Evolutionary conservation across 176 grass and related monocot genomes (phyloP).

Genomic region (Panicum miliaceum): DNA sequence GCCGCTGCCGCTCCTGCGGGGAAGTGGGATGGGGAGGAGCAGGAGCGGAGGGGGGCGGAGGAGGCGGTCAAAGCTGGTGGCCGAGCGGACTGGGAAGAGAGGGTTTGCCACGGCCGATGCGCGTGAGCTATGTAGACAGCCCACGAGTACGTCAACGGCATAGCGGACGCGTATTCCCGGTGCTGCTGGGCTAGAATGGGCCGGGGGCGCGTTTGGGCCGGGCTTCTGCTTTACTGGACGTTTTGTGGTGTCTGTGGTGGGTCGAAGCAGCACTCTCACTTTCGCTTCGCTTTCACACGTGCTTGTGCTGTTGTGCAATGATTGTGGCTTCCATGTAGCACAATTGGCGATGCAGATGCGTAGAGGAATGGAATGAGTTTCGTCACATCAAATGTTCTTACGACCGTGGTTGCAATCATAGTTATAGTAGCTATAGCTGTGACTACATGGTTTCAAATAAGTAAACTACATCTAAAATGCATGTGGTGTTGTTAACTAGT

Average conservation of each 20-base stretch:
- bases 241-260: background rate
- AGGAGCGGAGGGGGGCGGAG: constrained; percentile 24
- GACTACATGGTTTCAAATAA: too few relatives aligned
- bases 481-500: too few relatives aligned
- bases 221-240: background rate
- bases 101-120: constrained; percentile 35
- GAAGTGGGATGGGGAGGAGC: constrained; percentile 30
- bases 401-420: too few relatives aligned
- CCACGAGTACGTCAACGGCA: background rate
- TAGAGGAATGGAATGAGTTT: too few relatives aligned
- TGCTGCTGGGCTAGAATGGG: background rate
- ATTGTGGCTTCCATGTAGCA: background rate
- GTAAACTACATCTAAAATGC: too few relatives aligned
- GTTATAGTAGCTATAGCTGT: too few relatives aligned
- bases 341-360: too few relatives aligned
- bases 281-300: background rate
- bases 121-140: constrained; percentile 19
- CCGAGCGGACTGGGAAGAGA: constrained; percentile 33
- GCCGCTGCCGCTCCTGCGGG: constrained; percentile 42
- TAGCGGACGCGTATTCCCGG: constrained; percentile 1
- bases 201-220: background rate
- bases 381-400: too few relatives aligned
- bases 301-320: background rate
- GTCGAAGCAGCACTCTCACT: background rate
- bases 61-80: constrained; percentile 52